These are phyloP conservation scores for Aristolochia fimbriata DNA, from an alignment of 164 flowering plant species.

Conservation along the genomic window DNA sequence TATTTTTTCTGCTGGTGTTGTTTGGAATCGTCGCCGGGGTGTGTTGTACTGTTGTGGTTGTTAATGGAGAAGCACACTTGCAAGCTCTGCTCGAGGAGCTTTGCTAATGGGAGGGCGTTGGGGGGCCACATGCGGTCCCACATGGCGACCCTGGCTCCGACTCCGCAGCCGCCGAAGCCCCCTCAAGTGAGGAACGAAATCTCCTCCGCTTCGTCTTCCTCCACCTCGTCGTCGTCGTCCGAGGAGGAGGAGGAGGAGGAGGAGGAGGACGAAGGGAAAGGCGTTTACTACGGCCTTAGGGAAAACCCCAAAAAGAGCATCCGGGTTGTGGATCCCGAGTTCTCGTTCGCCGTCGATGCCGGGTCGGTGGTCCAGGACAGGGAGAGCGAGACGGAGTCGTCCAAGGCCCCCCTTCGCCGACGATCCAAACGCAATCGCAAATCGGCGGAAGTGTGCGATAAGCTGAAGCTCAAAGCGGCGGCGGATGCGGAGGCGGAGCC, in stretches of 20 bases:
- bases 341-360: conserved; percentile 35
- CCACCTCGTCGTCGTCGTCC: conserved; percentile 19
- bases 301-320: conserved; percentile 62
- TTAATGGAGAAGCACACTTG: conserved; percentile 38
- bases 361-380: conserved; percentile 45
- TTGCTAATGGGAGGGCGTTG: conserved; percentile 72
- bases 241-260: conserved; percentile 22
- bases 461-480: conserved; percentile 11
- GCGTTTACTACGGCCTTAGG: conserved; percentile 40
- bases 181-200: conserved; percentile 17
- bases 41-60: too few species aligned
- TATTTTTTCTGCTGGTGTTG: too few species aligned
- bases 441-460: conserved; percentile 7
- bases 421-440: conserved; percentile 46
- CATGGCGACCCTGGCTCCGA: conserved; percentile 19
- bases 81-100: conserved; percentile 64
- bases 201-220: conserved; percentile 18
- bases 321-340: conserved; percentile 47
- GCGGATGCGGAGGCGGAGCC: conserved; percentile 42
- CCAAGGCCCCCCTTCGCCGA: conserved; percentile 24
- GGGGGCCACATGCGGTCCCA: conserved; percentile 99
- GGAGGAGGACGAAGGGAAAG: conserved; percentile 6
- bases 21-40: too few species aligned
- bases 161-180: conserved; percentile 14
- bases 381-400: conserved; percentile 78